These are phyloP conservation scores for Debaryomycetaceae sp. DNA, from an alignment of 1,139 yeast species.

Conservation along the genomic window DNA sequence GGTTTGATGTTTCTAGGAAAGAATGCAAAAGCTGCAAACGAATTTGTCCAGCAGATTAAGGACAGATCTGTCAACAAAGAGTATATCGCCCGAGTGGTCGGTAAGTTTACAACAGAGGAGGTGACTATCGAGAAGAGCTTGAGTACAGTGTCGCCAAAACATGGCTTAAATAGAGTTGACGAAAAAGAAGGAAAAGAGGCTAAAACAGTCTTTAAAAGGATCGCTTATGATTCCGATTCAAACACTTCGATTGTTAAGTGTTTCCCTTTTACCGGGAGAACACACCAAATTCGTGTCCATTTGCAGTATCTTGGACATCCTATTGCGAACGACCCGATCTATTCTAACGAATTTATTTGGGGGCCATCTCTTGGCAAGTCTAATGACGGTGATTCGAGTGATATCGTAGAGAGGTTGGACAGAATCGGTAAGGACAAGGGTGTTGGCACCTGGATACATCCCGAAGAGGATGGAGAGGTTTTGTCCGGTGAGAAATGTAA, in stretches of 20 bases:
- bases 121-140: conserved; percentile 66
- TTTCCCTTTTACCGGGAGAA: conserved; percentile 84
- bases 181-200: conserved; percentile 65
- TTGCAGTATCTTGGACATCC: conserved; percentile 84
- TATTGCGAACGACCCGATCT: conserved; percentile 92
- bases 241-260: conserved; percentile 73
- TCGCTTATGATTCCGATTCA: conserved; percentile 58
- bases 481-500: conserved; percentile 57
- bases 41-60: conserved; percentile 67
- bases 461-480: conserved; percentile 57
- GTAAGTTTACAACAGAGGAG: conserved; percentile 67
- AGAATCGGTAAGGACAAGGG: conserved; percentile 65
- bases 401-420: conserved; percentile 48
- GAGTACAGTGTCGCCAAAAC: conserved; percentile 69
- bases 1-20: conserved; percentile 94
- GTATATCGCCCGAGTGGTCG: conserved; percentile 84
- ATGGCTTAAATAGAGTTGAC: conserved; percentile 72
- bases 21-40: conserved; percentile 75
- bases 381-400: conserved; percentile 48
- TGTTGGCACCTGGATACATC: conserved; percentile 68
- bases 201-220: conserved; percentile 47
- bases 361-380: conserved; percentile 57
- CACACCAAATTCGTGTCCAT: conserved; percentile 94
- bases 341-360: conserved; percentile 67
- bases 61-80: conserved; percentile 76